Evolutionary conservation across 2,329 filamentous ascomycete genomes (phyloP).

Genomic region (Phyllachora maydis): DNA sequence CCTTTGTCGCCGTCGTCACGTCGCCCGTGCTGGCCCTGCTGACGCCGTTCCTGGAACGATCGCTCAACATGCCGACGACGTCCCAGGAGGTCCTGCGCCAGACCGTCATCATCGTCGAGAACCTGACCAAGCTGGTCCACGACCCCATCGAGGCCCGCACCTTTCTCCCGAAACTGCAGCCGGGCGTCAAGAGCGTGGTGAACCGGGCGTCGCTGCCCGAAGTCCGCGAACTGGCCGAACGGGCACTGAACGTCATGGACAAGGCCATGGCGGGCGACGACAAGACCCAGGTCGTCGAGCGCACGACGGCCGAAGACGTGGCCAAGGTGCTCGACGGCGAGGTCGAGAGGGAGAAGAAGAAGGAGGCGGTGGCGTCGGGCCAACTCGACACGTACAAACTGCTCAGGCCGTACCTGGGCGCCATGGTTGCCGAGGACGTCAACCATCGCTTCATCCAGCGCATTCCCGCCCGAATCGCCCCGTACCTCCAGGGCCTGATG

Average conservation of each 20-base stretch:
- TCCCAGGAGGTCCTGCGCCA: conserved; percentile 87
- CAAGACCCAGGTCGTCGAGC: conserved; percentile 39
- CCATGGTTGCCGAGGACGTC: conserved; percentile 74
- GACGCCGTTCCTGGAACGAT: conserved; percentile 84
- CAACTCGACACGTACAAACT: conserved; percentile 52
- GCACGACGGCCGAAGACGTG: conserved; percentile 53
- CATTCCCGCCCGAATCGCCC: conserved; percentile 77
- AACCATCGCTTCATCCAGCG: conserved; percentile 64
- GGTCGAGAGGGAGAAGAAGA: conserved; percentile 51
- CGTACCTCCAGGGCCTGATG: conserved; percentile 70
- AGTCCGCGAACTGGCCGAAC: conserved; percentile 72
- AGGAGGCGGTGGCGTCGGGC: conserved; percentile 40
- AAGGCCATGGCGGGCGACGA: conserved; percentile 78
- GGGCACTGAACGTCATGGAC: conserved; percentile 71
- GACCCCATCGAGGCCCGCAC: conserved; percentile 83
- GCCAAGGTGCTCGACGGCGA: conserved; percentile 53
- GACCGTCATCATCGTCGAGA: conserved; percentile 92
- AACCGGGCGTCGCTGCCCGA: conserved; percentile 84
- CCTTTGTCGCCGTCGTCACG: conserved; percentile 92
- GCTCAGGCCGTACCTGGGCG: conserved; percentile 53
- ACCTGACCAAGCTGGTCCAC: conserved; percentile 94
- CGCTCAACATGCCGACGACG: conserved; percentile 77
- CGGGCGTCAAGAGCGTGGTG: conserved; percentile 76
- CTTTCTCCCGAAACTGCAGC: conserved; percentile 85
- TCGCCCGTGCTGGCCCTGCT: conserved; percentile 87